Conservation (phyloP, 2,329 filamentous ascomycete genomes). For the Tricladium varicosporioides region DNA sequence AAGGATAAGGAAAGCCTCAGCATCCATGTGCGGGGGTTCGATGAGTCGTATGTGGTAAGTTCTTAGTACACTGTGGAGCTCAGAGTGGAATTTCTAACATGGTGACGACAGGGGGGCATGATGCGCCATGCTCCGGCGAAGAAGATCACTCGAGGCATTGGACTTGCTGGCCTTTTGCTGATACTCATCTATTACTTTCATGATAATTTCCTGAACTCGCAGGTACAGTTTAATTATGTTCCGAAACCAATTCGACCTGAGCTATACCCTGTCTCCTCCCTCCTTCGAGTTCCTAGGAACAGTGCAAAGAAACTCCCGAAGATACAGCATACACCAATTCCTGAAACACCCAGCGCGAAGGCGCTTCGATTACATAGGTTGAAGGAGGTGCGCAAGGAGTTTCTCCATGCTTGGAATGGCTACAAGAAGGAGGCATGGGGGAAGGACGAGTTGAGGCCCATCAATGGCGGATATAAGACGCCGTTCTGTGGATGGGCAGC, state of each 20-base stretch:
- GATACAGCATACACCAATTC: constrained; percentile 24
- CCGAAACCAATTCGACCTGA: constrained; percentile 25
- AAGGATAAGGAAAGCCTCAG: not conserved
- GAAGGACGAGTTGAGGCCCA: constrained; percentile 81
- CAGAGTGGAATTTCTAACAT: not conserved
- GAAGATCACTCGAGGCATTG: constrained; percentile 4
- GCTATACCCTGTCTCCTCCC: constrained; percentile 15
- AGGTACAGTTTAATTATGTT: constrained; percentile 20
- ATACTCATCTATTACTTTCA: constrained; percentile 7
- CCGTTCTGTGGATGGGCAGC: constrained; percentile 94
- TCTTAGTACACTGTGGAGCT: no score
- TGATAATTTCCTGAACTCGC: not conserved
- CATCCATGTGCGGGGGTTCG: not conserved
- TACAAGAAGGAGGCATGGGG: constrained; percentile 79
- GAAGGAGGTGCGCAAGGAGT: constrained; percentile 22
- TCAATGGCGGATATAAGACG: constrained; percentile 64
- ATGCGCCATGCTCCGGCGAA: constrained; percentile 4
- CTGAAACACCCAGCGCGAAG: constrained; percentile 17
- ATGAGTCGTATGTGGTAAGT: not conserved
- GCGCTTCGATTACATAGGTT: constrained; percentile 16
- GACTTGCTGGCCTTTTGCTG: constrained; percentile 3
- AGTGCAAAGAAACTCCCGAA: constrained; percentile 22
- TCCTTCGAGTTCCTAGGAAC: constrained; percentile 20
- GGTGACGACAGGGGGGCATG: not conserved
- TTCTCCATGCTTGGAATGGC: constrained; percentile 64